These are phyloP conservation scores for Crithidia mellificae DNA, from an alignment of 208 protist genomes.

Conservation along the genomic window DNA sequence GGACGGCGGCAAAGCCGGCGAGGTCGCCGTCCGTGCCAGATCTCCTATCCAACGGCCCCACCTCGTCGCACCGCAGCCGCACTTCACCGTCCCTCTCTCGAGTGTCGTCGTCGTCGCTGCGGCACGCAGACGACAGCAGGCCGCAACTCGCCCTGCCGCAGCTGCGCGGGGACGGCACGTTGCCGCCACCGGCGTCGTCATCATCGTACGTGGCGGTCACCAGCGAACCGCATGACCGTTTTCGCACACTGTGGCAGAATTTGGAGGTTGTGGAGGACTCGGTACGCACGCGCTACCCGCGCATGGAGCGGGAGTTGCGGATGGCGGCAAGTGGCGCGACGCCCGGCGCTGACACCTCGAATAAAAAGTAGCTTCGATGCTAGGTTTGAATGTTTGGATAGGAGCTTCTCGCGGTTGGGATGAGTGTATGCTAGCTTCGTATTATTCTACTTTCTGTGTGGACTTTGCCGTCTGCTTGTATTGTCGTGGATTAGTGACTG, in stretches of 20 bases:
- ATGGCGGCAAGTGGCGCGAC: not conserved
- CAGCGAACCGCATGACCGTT: not conserved
- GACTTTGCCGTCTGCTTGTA: too few relatives aligned
- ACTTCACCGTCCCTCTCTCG: not conserved
- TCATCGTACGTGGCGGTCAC: constrained; percentile 9
- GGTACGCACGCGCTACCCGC: constrained; percentile 13
- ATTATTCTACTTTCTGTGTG: too few relatives aligned
- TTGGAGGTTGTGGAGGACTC: constrained; percentile 7
- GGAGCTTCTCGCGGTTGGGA: not conserved
- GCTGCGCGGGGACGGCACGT: too few relatives aligned
- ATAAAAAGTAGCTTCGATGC: not conserved
- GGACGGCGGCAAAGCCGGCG: not conserved
- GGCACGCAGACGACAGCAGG: not conserved
- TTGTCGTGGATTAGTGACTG: too few relatives aligned
- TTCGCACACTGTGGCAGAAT: constrained; percentile 1
- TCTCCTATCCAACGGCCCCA: not conserved
- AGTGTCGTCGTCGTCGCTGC: constrained; percentile 6
- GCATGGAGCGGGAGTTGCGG: constrained; percentile 23
- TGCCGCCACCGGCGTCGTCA: not conserved
- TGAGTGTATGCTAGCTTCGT: too few relatives aligned
- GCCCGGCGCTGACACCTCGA: too few relatives aligned
- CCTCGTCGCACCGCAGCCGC: constrained; percentile 4
- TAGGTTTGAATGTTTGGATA: too few relatives aligned
- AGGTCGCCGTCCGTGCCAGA: not conserved
- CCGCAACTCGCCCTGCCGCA: not conserved